These are phyloP conservation scores for Pseudogymnoascus pannorum DNA, from an alignment of 2,329 filamentous ascomycete species.

Conservation along the genomic window DNA sequence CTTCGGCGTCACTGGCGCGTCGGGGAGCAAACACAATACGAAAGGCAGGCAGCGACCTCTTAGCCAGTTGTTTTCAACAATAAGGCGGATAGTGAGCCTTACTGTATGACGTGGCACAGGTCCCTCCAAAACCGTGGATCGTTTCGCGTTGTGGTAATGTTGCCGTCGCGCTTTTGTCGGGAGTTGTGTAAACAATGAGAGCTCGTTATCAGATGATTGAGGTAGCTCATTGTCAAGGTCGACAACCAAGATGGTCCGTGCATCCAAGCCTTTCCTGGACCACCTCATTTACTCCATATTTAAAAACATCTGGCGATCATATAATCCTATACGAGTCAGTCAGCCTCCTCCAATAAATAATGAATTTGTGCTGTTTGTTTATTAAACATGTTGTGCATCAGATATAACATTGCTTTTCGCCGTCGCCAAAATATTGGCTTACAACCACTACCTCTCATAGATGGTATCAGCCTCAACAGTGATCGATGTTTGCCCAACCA, in stretches of 20 bases:
- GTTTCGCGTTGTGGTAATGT: neutral
- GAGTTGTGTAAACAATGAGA: slow-evolving; percentile 6
- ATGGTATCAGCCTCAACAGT: no score
- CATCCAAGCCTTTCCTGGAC: neutral
- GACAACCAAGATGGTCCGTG: slow-evolving; percentile 1
- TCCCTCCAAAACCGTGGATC: neutral
- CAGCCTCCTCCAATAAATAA: neutral
- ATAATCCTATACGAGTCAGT: neutral
- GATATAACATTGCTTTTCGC: neutral
- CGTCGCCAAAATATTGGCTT: neutral
- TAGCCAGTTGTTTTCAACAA: neutral
- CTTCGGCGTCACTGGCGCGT: neutral
- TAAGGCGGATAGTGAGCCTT: neutral
- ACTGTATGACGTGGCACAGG: neutral
- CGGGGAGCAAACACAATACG: neutral
- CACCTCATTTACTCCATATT: neutral
- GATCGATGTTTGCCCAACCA: slow-evolving; percentile 8
- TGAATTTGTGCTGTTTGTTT: neutral
- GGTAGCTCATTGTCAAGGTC: slow-evolving; percentile 1
- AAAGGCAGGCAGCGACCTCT: neutral
- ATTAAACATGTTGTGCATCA: neutral
- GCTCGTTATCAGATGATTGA: slow-evolving; percentile 3
- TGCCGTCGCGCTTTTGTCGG: slow-evolving; percentile 2
- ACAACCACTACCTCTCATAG: neutral
- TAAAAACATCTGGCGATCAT: neutral